phyloP scores from a whole-genome alignment of 768 basidiomycete species.

The Tulasnella sp. region DNA sequence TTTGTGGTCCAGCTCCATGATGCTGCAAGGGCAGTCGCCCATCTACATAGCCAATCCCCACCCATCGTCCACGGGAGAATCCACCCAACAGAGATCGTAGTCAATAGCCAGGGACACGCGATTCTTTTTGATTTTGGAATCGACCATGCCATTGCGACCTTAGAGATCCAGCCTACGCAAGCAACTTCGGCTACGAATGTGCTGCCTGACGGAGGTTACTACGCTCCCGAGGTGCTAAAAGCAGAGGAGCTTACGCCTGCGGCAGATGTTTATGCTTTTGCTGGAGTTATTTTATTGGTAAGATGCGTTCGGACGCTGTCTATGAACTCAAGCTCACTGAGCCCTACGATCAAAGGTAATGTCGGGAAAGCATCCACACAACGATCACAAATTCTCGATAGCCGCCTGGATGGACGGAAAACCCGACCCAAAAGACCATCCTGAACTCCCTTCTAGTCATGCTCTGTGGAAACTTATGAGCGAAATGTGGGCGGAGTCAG shows the following conservation, averaged over 20 bases:
- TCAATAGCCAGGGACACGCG: too few species aligned
- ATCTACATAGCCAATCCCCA: too few species aligned
- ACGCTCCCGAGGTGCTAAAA: neutral
- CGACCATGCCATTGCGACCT: too few species aligned
- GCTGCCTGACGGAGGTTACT: neutral
- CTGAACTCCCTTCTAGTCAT: neutral
- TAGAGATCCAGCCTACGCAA: too few species aligned
- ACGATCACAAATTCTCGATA: neutral
- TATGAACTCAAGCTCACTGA: neutral
- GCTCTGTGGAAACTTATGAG: neutral
- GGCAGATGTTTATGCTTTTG: neutral
- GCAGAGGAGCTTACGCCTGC: neutral
- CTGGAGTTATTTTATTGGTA: neutral
- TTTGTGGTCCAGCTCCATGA: too few species aligned
- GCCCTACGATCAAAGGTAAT: neutral
- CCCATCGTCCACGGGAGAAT: too few species aligned
- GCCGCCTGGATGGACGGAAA: neutral
- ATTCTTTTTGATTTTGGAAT: too few species aligned
- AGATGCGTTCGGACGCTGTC: neutral
- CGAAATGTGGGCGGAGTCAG: neutral
- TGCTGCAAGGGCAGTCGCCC: too few species aligned
- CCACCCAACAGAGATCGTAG: too few species aligned
- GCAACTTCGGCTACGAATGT: too few species aligned
- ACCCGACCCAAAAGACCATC: neutral
- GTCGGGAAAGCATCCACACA: neutral